Evolutionary conservation across 768 basidiomycete genomes (phyloP).

Genomic region (Trametes cinnabarina): DNA sequence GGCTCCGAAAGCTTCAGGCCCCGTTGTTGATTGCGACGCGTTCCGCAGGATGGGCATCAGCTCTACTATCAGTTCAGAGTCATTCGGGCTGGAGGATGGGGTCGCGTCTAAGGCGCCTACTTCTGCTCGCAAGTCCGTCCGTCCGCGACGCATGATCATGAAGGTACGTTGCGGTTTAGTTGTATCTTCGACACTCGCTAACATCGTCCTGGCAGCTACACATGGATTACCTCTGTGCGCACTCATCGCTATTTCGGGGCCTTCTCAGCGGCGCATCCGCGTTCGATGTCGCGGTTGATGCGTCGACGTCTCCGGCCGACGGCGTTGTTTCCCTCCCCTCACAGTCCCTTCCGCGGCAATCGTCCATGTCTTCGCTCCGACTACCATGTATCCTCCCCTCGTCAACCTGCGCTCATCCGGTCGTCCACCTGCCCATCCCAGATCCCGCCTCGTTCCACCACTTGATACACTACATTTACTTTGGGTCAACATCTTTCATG

Average conservation of each 20-base stretch:
- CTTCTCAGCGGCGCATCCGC: constrained; percentile 69
- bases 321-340: constrained; percentile 42
- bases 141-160: constrained; percentile 48
- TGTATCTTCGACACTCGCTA: not conserved
- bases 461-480: constrained; percentile 81
- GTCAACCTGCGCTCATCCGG: constrained; percentile 55
- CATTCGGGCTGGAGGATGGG: constrained; percentile 10
- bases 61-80: constrained; percentile 8
- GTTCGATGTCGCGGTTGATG: constrained; percentile 51
- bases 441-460: constrained; percentile 70
- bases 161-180: constrained; percentile 40
- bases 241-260: constrained; percentile 69
- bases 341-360: constrained; percentile 37
- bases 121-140: constrained; percentile 35
- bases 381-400: constrained; percentile 65
- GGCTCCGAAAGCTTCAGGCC: constrained; percentile 17
- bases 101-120: constrained; percentile 20
- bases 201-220: constrained; percentile 53
- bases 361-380: constrained; percentile 43
- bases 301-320: constrained; percentile 41
- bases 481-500: constrained; percentile 65
- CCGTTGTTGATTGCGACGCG: constrained; percentile 15
- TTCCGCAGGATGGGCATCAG: constrained; percentile 19
- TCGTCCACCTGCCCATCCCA: constrained; percentile 71
- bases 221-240: constrained; percentile 76